Evolutionary conservation across 768 basidiomycete species (phyloP), one percentile per base, ranked within the genome.

Genomic region (Rhodotorula taiwanensis): DNA sequence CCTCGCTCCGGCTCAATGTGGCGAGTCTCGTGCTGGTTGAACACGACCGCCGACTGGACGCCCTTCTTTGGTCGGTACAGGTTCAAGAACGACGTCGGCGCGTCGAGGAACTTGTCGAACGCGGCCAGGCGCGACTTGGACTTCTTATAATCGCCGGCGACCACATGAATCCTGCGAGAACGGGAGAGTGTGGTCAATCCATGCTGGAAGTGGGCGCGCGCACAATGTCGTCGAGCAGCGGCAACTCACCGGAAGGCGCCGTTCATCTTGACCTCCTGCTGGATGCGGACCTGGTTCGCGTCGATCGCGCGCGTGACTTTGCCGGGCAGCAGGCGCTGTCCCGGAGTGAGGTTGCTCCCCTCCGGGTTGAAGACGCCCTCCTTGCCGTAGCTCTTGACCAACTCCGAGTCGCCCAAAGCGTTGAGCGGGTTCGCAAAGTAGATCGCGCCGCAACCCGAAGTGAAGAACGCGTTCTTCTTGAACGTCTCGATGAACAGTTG

Each of bases 401-500:
- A 66, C 18, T 67, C 67, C 30, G 64, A 56, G 21, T 71, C 69
- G 36, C 62, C 62, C 28, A 72, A 62, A 3, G 67, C 72, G 59
- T 71, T 72, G 60, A 73, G 67, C 28, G 57, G 47, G 55, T 68
- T 70, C 39, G 60, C 65, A 42, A 51, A 51, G 57, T 73, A 73
- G 58, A 73, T 55, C 16, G 71, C 72, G 28, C 72, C 72, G 53
- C 69, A 70, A 18, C 72, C 72, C 2, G 67, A 67, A 21, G 69
- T 72, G 69, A 73, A 73, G 64, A 64, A 64, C 25, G 72, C 71
- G 60, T 73, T 73, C 68, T 70, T 62, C 64, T 73, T 73, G 71
- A 73, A 73, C 36, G 65, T 62, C 49, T 67, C 72, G 53, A 73
- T 73, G 65, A 73, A 73, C 27, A 58, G 48, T 36, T 70, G 50